These are phyloP conservation scores for Chaetoceros tenuissimus DNA, from an alignment of 108 stramenopile species.

Conservation along the genomic window DNA sequence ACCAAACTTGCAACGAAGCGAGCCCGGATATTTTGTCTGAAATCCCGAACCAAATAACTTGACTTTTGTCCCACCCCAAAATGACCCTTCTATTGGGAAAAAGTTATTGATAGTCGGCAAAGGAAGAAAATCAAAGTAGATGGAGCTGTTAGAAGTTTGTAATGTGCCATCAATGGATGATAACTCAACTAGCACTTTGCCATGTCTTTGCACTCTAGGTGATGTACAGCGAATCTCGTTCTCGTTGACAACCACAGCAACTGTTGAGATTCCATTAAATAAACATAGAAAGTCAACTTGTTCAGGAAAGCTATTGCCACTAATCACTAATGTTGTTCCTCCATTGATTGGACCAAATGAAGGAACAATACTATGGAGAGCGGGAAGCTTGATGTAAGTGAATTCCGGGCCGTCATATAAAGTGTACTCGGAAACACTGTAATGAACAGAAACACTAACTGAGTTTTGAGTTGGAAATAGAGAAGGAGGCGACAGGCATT, in stretches of 20 bases:
- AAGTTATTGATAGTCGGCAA: not conserved
- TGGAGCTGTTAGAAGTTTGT: not conserved
- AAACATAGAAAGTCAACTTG: not conserved
- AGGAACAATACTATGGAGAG: not conserved
- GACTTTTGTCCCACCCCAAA: not conserved
- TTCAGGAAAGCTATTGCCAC: not conserved
- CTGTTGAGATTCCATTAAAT: not conserved
- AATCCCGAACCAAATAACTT: not conserved
- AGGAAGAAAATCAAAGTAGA: not conserved
- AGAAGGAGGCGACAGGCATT: not conserved
- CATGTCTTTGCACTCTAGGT: not conserved
- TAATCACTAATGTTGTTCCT: not conserved
- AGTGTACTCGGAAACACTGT: not conserved
- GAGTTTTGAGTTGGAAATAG: not conserved
- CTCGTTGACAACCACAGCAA: too few species aligned
- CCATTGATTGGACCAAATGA: not conserved
- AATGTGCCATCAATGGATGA: not conserved
- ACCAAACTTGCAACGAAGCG: not conserved
- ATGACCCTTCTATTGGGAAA: not conserved
- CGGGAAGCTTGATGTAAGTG: not conserved
- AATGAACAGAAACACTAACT: not conserved
- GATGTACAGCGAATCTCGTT: too few species aligned
- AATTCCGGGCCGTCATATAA: not conserved
- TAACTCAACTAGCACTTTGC: not conserved
- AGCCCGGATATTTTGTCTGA: not conserved